phyloP scores from a whole-genome alignment of 768 basidiomycete species.

The Amanita pallidorosea region DNA sequence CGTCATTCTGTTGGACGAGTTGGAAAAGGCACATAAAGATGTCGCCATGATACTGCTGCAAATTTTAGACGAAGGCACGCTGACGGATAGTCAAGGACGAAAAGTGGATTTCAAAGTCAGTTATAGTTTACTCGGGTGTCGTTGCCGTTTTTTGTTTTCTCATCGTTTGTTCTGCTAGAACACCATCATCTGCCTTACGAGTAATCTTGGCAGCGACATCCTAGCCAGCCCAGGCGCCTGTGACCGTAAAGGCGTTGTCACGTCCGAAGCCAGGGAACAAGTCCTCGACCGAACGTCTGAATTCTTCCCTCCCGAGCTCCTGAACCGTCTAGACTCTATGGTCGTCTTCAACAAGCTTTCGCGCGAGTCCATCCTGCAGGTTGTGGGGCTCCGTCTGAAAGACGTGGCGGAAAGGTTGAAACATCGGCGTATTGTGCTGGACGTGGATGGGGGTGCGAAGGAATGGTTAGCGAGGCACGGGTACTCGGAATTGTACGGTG shows the following conservation, averaged over 20 bases:
- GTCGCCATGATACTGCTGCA: conserved; percentile 87
- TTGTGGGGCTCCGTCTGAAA: conserved; percentile 64
- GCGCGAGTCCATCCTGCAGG: conserved; percentile 54
- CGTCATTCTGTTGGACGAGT: conserved; percentile 74
- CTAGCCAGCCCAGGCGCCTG: conserved; percentile 59
- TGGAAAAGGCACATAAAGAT: conserved; percentile 95
- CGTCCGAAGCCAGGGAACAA: conserved; percentile 44
- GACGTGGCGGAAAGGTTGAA: conserved; percentile 64
- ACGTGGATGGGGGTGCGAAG: conserved; percentile 51
- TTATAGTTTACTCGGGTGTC: conserved; percentile 8
- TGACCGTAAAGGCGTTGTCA: conserved; percentile 53
- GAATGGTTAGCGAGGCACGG: conserved; percentile 68
- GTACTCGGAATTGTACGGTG: conserved; percentile 80
- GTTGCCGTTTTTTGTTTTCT: conserved; percentile 8
- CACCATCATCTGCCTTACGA: conserved; percentile 85
- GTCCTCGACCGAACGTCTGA: conserved; percentile 68
- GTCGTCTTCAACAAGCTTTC: conserved; percentile 88
- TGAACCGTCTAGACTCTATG: conserved; percentile 83
- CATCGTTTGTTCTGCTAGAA: conserved; percentile 32
- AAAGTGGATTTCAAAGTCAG: conserved; percentile 82
- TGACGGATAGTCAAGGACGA: conserved; percentile 87
- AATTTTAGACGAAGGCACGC: conserved; percentile 80
- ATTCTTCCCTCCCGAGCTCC: conserved; percentile 84
- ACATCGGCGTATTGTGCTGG: conserved; percentile 57
- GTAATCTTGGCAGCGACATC: conserved; percentile 70